A percentile compares a stretch with the other conserved stretches of the same genome.
Evolutionary conservation across 1,139 yeast species (phyloP).

Genomic region (Kluyveromyces sp.): DNA sequence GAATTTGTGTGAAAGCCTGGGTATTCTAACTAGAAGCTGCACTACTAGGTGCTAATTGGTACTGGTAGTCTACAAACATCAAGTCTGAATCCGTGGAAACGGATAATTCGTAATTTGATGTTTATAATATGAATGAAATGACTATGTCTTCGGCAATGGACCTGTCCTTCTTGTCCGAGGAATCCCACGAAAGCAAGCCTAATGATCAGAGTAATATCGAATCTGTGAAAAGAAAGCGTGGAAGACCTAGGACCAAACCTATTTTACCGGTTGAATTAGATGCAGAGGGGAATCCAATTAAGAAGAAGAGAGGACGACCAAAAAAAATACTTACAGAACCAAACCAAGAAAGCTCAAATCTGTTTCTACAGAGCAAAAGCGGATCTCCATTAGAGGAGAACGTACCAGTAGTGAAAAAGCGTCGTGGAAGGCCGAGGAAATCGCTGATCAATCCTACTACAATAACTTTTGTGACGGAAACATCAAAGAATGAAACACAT

Average conservation of each 20-base stretch:
- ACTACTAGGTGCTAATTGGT: too few species aligned
- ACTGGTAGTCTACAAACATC: too few species aligned
- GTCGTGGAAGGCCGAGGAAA: conserved; percentile 3
- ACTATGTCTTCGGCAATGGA: conserved; percentile 3
- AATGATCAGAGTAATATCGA: not conserved
- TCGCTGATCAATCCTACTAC: not conserved
- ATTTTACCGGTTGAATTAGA: conserved; percentile 1
- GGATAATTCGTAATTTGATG: not conserved
- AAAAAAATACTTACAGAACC: not conserved
- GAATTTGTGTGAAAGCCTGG: too few species aligned
- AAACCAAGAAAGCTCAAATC: not conserved
- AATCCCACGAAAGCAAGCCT: not conserved
- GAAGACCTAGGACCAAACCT: conserved; percentile 7
- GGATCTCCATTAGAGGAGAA: not conserved
- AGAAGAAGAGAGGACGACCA: conserved; percentile 5
- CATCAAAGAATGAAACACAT: not conserved
- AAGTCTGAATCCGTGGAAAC: too few species aligned
- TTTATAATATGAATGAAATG: conserved; percentile 1
- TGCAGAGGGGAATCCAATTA: conserved; percentile 4
- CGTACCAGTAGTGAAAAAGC: not conserved
- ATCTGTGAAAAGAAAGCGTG: conserved; percentile 5
- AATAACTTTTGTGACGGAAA: not conserved
- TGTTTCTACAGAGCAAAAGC: not conserved
- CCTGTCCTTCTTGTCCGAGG: conserved; percentile 3
- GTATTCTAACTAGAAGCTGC: too few species aligned